Evolutionary conservation across 345 rosid genomes (phyloP), one percentile per base, ranked within the genome.

Genomic region (Camelina hispida): DNA sequence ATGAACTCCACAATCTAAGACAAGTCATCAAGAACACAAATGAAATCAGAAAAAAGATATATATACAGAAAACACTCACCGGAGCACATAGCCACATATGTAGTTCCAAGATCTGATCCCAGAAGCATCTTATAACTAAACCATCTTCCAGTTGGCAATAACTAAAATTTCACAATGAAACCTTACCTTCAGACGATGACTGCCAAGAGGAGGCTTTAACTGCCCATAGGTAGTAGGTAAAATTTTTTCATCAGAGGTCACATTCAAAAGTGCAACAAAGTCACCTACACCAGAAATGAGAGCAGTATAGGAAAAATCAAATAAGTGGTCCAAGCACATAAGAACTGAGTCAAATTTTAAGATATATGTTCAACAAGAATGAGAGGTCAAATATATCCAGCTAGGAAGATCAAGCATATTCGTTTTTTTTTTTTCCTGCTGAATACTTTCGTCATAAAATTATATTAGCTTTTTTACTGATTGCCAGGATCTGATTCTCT

Each of bases 1-100:
- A 92, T 90, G 89, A 92, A 92, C 88, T 95, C 99, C 65, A 95
- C 99, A 74, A 92, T 87, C 99, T 95, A 77, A 68, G 82, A 78
- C 32, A 72, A 62, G 30, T 35, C 65, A 58, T 18, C 37, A 30
- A 17, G 40, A 64, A 59, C 34, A 57, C 67, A 30, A 59, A 17
- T 23, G 4, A 66, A 40, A 66, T 72, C 53, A 65, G 52, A 12
- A 12, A 38, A 28, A 7, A 71, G n/a, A 47, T 13, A 58, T 47
- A 25, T 13, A 47, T 15, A 9, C 37, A 65, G 50, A 64, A 51
- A 51, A 42, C 66, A 60, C 66, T 60, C 3, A 42, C 40, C 38
- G 32, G 32, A 44, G 65, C n/a, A n/a, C n/a, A n/a, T n/a, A n/a
- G n/a, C n/a, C 32, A 35, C 52, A 61, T 42, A 9, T 34, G 43